These are phyloP conservation scores for Trichoderma breve DNA, from an alignment of 2,329 filamentous ascomycete genomes.

Conservation along the genomic window DNA sequence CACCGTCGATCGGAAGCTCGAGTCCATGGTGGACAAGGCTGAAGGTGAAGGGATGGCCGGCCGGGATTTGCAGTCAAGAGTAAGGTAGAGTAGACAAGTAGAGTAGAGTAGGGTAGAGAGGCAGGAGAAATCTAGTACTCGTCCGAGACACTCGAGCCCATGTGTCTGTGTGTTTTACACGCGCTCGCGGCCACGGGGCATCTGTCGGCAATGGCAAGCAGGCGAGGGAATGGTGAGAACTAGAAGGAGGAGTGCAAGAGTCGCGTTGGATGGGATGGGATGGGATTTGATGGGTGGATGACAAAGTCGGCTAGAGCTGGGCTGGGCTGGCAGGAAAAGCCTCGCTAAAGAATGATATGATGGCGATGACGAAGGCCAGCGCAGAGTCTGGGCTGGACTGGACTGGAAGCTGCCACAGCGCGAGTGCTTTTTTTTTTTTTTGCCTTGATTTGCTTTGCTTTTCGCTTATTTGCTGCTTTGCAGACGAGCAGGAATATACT, in stretches of 20 bases:
- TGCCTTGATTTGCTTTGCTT: background rate
- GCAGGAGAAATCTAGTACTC: background rate
- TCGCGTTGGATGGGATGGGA: background rate
- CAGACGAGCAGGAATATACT: background rate
- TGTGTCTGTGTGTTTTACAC: constrained; percentile 4
- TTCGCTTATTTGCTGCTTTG: background rate
- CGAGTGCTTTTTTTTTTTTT: background rate
- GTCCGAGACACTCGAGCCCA: constrained; percentile 10
- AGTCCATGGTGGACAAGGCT: constrained; percentile 40
- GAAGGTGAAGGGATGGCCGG: background rate
- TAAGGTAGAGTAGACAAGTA: too few relatives aligned
- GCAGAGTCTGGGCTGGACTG: background rate
- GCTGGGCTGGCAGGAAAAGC: constrained; percentile 19
- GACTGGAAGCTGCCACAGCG: background rate
- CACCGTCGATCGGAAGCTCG: constrained; percentile 50
- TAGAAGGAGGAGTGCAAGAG: background rate
- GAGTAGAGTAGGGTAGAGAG: background rate
- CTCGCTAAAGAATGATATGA: constrained; percentile 16
- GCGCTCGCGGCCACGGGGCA: background rate
- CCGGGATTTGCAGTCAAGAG: background rate
- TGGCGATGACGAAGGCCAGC: constrained; percentile 10
- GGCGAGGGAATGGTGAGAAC: background rate
- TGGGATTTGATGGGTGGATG: constrained; percentile 6
- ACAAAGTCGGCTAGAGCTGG: constrained; percentile 11
- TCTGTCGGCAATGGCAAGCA: background rate